phyloP scores from a whole-genome alignment of 352 stramenopile genomes.

The Phytophthora rubi region DNA sequence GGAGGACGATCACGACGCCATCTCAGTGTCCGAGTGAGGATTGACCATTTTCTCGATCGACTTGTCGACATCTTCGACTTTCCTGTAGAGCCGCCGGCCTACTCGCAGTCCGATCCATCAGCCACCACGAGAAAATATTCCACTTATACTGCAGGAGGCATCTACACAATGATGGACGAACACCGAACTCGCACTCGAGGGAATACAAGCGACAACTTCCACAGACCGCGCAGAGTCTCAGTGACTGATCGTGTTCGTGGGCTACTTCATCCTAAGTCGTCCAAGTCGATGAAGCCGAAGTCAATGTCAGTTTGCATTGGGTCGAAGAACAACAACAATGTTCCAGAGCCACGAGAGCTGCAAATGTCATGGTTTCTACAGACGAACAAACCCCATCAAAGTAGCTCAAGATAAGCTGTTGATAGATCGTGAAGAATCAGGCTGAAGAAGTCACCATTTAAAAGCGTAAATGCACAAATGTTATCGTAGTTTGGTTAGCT shows the following conservation, averaged over 20 bases:
- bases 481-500: background rate
- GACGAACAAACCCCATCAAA: background rate
- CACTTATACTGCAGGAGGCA: constrained; percentile 4
- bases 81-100: constrained; percentile 26
- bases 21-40: constrained; percentile 14
- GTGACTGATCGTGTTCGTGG: constrained; percentile 25
- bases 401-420: constrained; percentile 21
- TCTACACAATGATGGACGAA: constrained; percentile 28
- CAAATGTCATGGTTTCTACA: constrained; percentile 15
- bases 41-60: constrained; percentile 46
- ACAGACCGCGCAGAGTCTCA: constrained; percentile 10
- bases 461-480: constrained; percentile 13
- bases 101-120: background rate
- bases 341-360: constrained; percentile 2
- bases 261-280: background rate
- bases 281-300: constrained; percentile 6
- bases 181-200: constrained; percentile 5
- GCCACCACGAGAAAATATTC: constrained; percentile 9
- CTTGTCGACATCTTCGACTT: constrained; percentile 57
- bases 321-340: constrained; percentile 9
- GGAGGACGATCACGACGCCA: constrained; percentile 37
- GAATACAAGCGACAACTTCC: constrained; percentile 8
- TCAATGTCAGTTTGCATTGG: constrained; percentile 15
- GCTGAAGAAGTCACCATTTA: constrained; percentile 23
- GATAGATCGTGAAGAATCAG: constrained; percentile 33